Percentiles rank a stretch among this genome's conserved stretches.
phyloP scores from a whole-genome alignment of 2,329 filamentous ascomycete genomes.

The Thermomyces lanuginosus region DNA sequence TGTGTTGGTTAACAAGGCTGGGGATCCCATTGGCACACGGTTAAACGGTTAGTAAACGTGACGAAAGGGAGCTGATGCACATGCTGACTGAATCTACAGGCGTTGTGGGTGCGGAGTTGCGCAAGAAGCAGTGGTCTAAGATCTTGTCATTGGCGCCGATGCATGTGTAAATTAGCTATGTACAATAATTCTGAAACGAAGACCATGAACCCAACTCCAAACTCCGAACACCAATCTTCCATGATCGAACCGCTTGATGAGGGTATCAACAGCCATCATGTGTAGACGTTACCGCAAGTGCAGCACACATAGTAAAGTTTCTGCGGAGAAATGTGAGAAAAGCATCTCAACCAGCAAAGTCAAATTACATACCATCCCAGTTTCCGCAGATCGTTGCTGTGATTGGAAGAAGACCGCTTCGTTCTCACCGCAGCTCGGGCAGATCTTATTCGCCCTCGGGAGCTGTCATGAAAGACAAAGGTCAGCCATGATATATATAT shows the following conservation, averaged over 20 bases:
- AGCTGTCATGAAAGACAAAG: conserved; percentile 42
- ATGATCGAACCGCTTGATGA: conserved; percentile 8
- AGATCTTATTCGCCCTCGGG: conserved; percentile 71
- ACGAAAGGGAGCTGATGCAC: conserved; percentile 3
- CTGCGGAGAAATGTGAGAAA: conserved; percentile 29
- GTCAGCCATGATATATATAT: conserved; percentile 10
- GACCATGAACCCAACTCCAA: conserved; percentile 8
- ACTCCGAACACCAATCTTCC: conserved; percentile 11
- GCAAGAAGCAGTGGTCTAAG: conserved; percentile 93
- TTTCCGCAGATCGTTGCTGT: conserved; percentile 90
- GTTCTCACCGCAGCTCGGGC: conserved; percentile 67
- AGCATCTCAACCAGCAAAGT: conserved; percentile 2
- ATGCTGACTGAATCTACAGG: conserved; percentile 31
- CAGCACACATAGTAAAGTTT: conserved; percentile 92
- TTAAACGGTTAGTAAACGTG: conserved; percentile 48
- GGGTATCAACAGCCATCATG: conserved; percentile 22
- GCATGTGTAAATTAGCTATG: conserved; percentile 42
- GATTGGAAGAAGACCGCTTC: conserved; percentile 99
- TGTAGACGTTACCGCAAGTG: conserved; percentile 76
- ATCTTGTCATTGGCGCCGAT: conserved; percentile 87
- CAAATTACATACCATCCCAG: conserved; percentile 68
- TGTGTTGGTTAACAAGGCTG: conserved; percentile 90
- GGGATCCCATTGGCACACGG: conserved; percentile 84
- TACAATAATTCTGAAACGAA: conserved; percentile 11
- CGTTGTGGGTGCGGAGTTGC: conserved; percentile 76